phyloP scores from a whole-genome alignment of 192 early-diverging fungal species.

The Coemansia aciculifera region DNA sequence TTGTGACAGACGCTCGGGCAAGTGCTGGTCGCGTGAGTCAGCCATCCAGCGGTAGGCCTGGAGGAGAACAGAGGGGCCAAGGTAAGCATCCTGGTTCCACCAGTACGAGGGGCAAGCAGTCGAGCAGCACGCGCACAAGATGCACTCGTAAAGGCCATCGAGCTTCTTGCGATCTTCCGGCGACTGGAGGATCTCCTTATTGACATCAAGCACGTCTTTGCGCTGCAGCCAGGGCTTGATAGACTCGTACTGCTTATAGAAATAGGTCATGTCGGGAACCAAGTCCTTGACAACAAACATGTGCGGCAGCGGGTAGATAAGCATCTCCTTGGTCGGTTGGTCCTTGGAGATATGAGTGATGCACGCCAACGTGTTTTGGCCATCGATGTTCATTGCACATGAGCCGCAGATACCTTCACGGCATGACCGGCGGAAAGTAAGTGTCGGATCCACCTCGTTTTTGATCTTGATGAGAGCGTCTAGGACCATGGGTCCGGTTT shows the following conservation, averaged over 20 bases:
- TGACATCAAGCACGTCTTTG: slow-evolving; percentile 56
- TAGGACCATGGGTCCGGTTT: slow-evolving; percentile 94
- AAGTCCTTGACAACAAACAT: slow-evolving; percentile 98
- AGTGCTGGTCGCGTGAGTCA: slow-evolving; percentile 93
- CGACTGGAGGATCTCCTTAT: slow-evolving; percentile 88
- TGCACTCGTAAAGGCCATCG: slow-evolving; percentile 97
- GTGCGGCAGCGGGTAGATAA: slow-evolving; percentile 97
- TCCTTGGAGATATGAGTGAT: slow-evolving; percentile 81
- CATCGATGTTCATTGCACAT: slow-evolving; percentile 99
- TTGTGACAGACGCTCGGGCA: slow-evolving; percentile 76
- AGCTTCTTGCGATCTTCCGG: slow-evolving; percentile 94
- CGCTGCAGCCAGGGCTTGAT: slow-evolving; percentile 97
- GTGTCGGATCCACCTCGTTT: slow-evolving; percentile 91
- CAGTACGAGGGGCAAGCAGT: slow-evolving; percentile 95
- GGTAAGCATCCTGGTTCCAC: slow-evolving; percentile 95
- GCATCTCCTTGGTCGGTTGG: slow-evolving; percentile 60
- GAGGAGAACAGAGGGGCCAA: slow-evolving; percentile 94
- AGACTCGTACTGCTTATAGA: slow-evolving; percentile 97
- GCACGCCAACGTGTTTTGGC: slow-evolving; percentile 93
- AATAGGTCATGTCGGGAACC: slow-evolving; percentile 94
- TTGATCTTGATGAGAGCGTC: slow-evolving; percentile 97
- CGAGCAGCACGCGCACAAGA: slow-evolving; percentile 96
- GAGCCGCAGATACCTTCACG: slow-evolving; percentile 98
- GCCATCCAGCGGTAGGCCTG: slow-evolving; percentile 99
- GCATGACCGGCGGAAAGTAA: slow-evolving; percentile 94